phyloP scores from a whole-genome alignment of 306 rosid genomes.

The Ormosia emarginata region DNA sequence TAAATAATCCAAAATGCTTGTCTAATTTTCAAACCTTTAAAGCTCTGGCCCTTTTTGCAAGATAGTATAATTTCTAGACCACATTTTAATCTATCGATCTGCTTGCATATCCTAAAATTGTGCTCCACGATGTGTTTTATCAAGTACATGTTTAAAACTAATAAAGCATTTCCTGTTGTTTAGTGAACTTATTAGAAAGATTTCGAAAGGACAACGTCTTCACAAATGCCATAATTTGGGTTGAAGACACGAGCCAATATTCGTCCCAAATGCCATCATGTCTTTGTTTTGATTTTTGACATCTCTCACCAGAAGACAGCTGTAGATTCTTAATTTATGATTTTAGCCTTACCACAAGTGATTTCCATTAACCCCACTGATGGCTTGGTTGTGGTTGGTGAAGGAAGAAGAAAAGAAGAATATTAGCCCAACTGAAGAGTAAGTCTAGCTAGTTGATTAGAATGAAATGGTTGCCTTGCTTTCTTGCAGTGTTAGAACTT shows the following conservation, averaged over 20 bases:
- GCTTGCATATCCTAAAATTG: neutral
- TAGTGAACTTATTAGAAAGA: neutral
- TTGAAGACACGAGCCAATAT: slow-evolving; percentile 7
- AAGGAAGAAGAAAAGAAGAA: slow-evolving; percentile 16
- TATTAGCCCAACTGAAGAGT: neutral
- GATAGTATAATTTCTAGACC: slow-evolving; percentile 8
- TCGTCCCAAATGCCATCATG: neutral
- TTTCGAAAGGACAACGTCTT: neutral
- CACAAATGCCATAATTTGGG: neutral
- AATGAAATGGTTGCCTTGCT: neutral
- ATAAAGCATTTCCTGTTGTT: neutral
- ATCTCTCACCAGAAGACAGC: slow-evolving; percentile 31
- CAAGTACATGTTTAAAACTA: neutral
- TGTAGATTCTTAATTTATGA: slow-evolving; percentile 36
- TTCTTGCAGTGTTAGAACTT: slow-evolving; percentile 22
- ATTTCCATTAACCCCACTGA: slow-evolving; percentile 47
- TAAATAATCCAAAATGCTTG: slow-evolving; percentile 3
- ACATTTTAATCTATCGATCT: neutral
- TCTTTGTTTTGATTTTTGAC: slow-evolving; percentile 35
- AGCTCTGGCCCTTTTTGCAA: neutral
- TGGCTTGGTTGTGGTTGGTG: slow-evolving; percentile 42
- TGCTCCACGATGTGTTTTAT: neutral
- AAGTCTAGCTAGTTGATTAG: slow-evolving; percentile 15
- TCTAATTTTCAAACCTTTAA: neutral
- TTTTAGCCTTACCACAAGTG: slow-evolving; percentile 21